Evolutionary conservation across 2,329 filamentous ascomycete genomes (phyloP).

Genomic region (Lecanoromycetidae sp.): DNA sequence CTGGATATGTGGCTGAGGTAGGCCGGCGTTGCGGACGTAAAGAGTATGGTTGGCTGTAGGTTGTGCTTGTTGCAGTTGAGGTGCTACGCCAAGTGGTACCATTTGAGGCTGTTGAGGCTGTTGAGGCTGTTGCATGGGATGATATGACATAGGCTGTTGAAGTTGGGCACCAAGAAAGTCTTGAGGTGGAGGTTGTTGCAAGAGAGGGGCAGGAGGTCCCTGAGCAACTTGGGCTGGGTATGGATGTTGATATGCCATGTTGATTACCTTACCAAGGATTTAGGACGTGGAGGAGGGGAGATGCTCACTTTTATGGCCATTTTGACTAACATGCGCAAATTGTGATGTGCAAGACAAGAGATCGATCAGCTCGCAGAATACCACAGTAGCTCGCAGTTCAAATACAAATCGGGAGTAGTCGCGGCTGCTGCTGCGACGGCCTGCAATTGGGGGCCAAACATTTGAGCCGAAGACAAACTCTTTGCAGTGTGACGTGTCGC

Average conservation of each 20-base stretch:
- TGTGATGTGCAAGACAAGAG: too few species aligned
- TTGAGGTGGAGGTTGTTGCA: neutral
- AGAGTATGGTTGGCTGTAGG: neutral
- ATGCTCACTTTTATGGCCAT: neutral
- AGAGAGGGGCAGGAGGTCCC: neutral
- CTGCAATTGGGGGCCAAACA: too few species aligned
- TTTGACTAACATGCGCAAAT: neutral
- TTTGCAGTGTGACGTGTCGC: too few species aligned
- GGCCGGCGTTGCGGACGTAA: neutral
- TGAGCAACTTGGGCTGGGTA: neutral
- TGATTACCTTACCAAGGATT: neutral
- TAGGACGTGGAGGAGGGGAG: neutral
- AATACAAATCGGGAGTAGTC: too few species aligned
- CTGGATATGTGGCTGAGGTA: neutral
- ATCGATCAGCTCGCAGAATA: too few species aligned
- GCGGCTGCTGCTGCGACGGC: too few species aligned
- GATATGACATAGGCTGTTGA: neutral
- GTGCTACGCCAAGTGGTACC: neutral
- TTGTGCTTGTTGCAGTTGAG: neutral
- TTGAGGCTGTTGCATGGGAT: neutral
- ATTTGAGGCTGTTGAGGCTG: neutral
- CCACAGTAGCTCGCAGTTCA: too few species aligned
- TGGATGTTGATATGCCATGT: neutral
- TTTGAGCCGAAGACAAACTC: too few species aligned
- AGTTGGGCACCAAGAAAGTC: neutral